Conservation (phyloP, 345 rosid genomes). For the Arabidopsis suecica region DNA sequence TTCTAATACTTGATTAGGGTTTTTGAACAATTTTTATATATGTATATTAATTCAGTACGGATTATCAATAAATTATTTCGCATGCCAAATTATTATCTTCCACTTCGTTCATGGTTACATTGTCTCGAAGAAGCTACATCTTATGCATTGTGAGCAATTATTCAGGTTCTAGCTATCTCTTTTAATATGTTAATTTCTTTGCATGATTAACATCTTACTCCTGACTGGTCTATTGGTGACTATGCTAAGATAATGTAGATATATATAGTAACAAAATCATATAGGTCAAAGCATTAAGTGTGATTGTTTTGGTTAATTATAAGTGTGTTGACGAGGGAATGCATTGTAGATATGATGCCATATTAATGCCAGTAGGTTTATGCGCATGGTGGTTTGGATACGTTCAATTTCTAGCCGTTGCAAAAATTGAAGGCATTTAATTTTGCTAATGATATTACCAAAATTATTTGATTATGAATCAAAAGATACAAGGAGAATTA, state of each 20-base stretch:
- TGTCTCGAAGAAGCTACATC: conserved; percentile 1
- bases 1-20: conserved; percentile 31
- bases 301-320: conserved; percentile 2
- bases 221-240: conserved; percentile 11
- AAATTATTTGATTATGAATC: too few relatives aligned
- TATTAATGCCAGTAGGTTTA: conserved; percentile 17
- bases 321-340: conserved; percentile 16
- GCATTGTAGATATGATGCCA: conserved; percentile 19
- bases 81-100: not conserved
- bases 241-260: conserved; percentile 1
- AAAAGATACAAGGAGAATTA: not conserved
- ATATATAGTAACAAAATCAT: conserved; percentile 8
- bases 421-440: conserved; percentile 14
- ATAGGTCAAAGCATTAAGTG: conserved; percentile 11
- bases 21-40: conserved; percentile 12
- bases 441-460: not conserved
- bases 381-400: not conserved
- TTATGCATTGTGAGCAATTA: not conserved
- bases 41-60: conserved; percentile 17
- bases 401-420: conserved; percentile 16
- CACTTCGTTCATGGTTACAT: conserved; percentile 10
- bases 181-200: conserved; percentile 10
- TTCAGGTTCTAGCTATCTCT: conserved; percentile 20
- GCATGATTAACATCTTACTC: not conserved
- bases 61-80: conserved; percentile 27